Base-by-base conservation (phyloP, 768 basidiomycete genomes). In the Dendrothele bispora region DNA sequence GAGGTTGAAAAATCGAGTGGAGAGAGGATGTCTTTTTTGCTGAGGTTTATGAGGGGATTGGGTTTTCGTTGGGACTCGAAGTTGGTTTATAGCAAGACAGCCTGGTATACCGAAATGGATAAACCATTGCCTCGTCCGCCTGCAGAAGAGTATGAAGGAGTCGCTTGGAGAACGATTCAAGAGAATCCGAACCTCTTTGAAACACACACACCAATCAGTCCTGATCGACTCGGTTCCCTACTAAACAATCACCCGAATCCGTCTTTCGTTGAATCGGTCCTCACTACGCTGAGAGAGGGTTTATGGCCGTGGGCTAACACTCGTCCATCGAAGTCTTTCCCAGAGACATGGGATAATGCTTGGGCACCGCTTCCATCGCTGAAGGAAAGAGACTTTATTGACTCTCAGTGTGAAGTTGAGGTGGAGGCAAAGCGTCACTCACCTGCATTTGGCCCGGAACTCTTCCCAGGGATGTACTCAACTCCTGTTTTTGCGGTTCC, bases 251-350 rank as follows among this genome's bases (percentile, higher is more conserved):
- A 68, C 45, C 67, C 67, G 0, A 68, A 68, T 45, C 55, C 25
- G 10, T 17, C 53, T 3, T 59, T 68, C 25, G 64, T 69, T 10
- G 10, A 44, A 2, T 67, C 61, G 7, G 58, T 68, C 3, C 46
- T 49, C 8, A 1, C 14, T 0, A 58, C 59, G 15, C 47, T 68
- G 0, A 18, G 56, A 1, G 48, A 64, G 11, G 64, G 67, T 0
- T 67, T 68, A 43, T 68, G 64, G 67, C 67, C 67, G 2, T 64
- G 42, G 28, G 61, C 61, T 2, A 24, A 61, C 21, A 58, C 57
- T 14, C 32, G 46, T 7, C 2, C 18, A 5, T 40, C 10, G 7
- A 14, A 11, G 7, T 39, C 34, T 3, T 54, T 50, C 28, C 56
- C 56, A n/a, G 24, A 6, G 3, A 56, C 47, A 0, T 27, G 40